A percentile compares a stretch with the other conserved stretches of the same genome.
Evolutionary conservation across 495 filamentous ascomycete species (phyloP).

Genomic region (Astrothelium subdiscretum): DNA sequence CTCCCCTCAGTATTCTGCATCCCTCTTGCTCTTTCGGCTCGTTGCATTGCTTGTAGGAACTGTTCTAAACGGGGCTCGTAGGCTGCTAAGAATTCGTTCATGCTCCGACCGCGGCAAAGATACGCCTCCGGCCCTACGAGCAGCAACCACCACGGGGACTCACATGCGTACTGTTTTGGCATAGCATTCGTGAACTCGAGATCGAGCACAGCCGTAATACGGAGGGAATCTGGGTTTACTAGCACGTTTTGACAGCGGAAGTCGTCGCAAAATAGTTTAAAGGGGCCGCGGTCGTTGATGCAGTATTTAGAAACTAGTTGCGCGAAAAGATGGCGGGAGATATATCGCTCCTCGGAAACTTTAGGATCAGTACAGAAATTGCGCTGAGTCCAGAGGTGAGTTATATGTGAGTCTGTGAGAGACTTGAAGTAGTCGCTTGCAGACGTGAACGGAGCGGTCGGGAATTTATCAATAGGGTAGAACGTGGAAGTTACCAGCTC

Average conservation of each 20-base stretch:
- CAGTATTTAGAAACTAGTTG: neutral
- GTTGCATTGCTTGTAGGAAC: neutral
- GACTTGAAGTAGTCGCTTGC: neutral
- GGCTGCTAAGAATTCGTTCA: neutral
- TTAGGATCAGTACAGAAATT: neutral
- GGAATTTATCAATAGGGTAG: neutral
- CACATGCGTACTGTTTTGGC: neutral
- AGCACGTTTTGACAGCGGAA: neutral
- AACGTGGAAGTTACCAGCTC: neutral
- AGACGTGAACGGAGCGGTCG: neutral
- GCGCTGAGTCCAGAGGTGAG: neutral
- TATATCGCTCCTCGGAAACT: neutral
- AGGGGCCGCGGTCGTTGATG: neutral
- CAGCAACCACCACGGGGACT: neutral
- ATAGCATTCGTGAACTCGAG: neutral
- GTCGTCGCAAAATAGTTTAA: neutral
- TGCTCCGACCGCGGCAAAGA: too few relatives aligned
- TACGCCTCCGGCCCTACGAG: neutral
- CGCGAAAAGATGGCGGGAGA: neutral
- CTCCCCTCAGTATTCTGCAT: neutral
- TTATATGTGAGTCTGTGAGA: neutral
- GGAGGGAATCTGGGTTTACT: neutral
- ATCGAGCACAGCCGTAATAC: neutral
- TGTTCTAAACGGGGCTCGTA: neutral
- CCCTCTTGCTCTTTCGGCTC: neutral